phyloP scores from a whole-genome alignment of 345 rosid genomes.

The Corchorus capsularis region DNA sequence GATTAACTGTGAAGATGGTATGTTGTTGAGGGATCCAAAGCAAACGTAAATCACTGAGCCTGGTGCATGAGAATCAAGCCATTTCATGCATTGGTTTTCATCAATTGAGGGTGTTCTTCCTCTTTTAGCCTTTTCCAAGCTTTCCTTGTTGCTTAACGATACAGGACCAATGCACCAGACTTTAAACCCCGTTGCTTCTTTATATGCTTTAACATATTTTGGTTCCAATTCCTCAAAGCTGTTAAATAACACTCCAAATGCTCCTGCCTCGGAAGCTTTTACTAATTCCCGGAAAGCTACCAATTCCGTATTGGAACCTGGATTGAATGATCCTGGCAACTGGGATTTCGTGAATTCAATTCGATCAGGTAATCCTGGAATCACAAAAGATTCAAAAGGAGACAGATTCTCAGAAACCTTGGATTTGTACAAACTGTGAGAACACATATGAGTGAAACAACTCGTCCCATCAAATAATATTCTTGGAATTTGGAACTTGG shows the following conservation, averaged over 20 bases:
- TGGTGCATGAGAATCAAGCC: constrained; percentile 51
- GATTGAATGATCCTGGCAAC: constrained; percentile 39
- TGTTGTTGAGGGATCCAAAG: constrained; percentile 44
- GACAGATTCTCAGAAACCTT: constrained; percentile 30
- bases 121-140: constrained; percentile 38
- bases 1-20: constrained; percentile 33
- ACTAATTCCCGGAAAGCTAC: neutral
- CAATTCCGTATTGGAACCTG: neutral
- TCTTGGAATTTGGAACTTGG: constrained; percentile 35
- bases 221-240: constrained; percentile 42
- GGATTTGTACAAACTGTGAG: constrained; percentile 27
- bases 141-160: constrained; percentile 31
- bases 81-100: constrained; percentile 40
- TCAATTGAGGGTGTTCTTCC: constrained; percentile 31
- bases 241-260: constrained; percentile 38
- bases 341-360: constrained; percentile 35
- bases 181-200: constrained; percentile 21
- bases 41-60: constrained; percentile 51
- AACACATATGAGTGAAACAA: constrained; percentile 35
- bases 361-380: constrained; percentile 37
- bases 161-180: constrained; percentile 60
- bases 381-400: constrained; percentile 33
- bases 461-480: constrained; percentile 42
- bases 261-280: constrained; percentile 23
- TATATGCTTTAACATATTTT: constrained; percentile 15